Conservation (phyloP, 441 rosid genomes). For the Adansonia grandidieri region DNA sequence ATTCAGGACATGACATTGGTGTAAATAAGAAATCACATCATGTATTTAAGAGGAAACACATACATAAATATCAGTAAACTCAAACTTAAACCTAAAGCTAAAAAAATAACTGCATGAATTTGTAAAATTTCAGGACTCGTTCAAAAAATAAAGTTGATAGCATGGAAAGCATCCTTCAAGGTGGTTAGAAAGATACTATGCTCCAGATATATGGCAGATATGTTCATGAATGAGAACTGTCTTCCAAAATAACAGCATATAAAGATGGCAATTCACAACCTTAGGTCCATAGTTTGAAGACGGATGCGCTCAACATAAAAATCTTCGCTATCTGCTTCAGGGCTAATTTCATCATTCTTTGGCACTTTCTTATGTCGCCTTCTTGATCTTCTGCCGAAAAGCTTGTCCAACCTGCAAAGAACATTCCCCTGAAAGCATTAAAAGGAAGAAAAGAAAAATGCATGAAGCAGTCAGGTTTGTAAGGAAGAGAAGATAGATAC, state of each 20-base stretch:
- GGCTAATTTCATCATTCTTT: conserved; percentile 59
- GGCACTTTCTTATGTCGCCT: conserved; percentile 46
- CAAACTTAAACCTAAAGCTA: not conserved
- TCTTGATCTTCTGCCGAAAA: conserved; percentile 52
- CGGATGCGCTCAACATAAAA: conserved; percentile 78
- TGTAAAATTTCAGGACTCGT: not conserved
- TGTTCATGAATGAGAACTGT: not conserved
- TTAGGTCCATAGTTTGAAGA: conserved; percentile 77
- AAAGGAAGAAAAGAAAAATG: conserved; percentile 21
- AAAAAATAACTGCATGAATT: not conserved
- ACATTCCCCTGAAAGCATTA: conserved; percentile 28
- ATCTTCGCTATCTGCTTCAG: conserved; percentile 56
- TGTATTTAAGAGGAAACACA: not conserved
- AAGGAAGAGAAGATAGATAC: not conserved
- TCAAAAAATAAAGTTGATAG: conserved; percentile 1
- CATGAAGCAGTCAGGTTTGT: conserved; percentile 23
- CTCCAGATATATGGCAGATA: not conserved
- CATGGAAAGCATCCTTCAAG: conserved; percentile 20
- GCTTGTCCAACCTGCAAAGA: conserved; percentile 64
- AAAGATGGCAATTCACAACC: conserved; percentile 43
- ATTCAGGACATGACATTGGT: not conserved
- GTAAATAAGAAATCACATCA: not conserved
- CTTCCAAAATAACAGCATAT: not conserved
- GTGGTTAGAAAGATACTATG: not conserved
- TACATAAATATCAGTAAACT: not conserved